These are phyloP conservation scores for Melocanna baccifera DNA, from an alignment of 176 grass and related monocot species.

Conservation along the genomic window DNA sequence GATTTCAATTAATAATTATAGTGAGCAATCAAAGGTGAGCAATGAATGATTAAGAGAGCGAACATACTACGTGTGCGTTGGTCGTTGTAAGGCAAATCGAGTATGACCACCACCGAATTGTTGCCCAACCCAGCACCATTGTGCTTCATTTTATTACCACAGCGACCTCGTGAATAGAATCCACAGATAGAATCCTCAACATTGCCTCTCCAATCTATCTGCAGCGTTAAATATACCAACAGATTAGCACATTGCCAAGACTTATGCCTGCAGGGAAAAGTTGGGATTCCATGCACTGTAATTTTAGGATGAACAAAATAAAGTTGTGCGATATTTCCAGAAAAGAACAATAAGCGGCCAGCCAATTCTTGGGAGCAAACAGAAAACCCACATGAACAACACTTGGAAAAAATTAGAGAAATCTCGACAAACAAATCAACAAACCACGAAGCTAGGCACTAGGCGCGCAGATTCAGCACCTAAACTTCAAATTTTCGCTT, in stretches of 20 bases:
- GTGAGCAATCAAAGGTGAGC: not conserved
- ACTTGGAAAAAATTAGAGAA: not conserved
- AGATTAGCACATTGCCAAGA: not conserved
- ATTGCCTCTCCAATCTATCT: conserved; percentile 12
- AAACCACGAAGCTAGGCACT: not conserved
- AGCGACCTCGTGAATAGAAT: conserved; percentile 6
- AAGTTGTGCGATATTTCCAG: not conserved
- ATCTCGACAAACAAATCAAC: not conserved
- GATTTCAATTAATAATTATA: not conserved
- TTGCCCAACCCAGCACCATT: conserved; percentile 62
- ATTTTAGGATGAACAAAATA: not conserved
- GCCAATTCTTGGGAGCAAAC: not conserved
- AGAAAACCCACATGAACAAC: not conserved
- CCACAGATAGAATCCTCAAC: not conserved
- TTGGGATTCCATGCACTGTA: not conserved
- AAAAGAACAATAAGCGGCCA: not conserved
- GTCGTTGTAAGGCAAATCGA: conserved; percentile 38
- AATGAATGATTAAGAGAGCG: not conserved
- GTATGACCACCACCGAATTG: conserved; percentile 44
- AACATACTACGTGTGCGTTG: conserved; percentile 16
- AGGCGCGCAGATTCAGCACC: not conserved
- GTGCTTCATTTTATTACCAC: not conserved
- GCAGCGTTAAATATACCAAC: conserved; percentile 6
- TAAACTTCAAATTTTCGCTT: not conserved
- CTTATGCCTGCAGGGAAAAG: not conserved